Evolutionary conservation across 2,329 filamentous ascomycete genomes (phyloP).

Genomic region (Zasmidium cellare): DNA sequence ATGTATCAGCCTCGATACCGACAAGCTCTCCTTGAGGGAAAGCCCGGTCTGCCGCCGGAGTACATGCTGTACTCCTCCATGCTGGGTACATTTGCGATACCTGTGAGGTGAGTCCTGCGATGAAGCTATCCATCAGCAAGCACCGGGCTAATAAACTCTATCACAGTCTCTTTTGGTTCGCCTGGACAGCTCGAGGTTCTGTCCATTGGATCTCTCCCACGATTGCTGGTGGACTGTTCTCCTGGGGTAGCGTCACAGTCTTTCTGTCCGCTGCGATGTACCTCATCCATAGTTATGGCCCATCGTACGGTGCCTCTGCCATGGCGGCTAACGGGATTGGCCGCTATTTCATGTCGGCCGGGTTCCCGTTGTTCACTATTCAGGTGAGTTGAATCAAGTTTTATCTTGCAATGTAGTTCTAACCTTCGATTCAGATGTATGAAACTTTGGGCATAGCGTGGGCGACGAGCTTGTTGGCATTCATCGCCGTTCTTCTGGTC

Average conservation of each 20-base stretch:
- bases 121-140: too few species aligned
- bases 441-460: constrained; percentile 39
- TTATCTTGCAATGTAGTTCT: constrained; percentile 23
- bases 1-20: constrained; percentile 24
- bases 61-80: constrained; percentile 33
- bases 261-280: constrained; percentile 38
- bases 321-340: constrained; percentile 25
- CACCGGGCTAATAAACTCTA: not conserved
- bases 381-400: constrained; percentile 20
- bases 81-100: constrained; percentile 27
- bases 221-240: constrained; percentile 19
- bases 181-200: constrained; percentile 28
- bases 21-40: not conserved
- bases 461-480: constrained; percentile 42
- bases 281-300: constrained; percentile 41
- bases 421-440: constrained; percentile 41
- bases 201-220: constrained; percentile 42
- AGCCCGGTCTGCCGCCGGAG: constrained; percentile 24
- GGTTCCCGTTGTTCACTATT: constrained; percentile 41
- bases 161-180: constrained; percentile 32
- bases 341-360: constrained; percentile 34
- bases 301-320: constrained; percentile 38
- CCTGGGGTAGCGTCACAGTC: constrained; percentile 18
- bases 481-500: constrained; percentile 30
- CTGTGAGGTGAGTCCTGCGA: constrained; percentile 9